Evolutionary conservation across 495 filamentous ascomycete species (phyloP), one percentile per base, ranked within the genome.

Genomic region (Xylaria acuta): DNA sequence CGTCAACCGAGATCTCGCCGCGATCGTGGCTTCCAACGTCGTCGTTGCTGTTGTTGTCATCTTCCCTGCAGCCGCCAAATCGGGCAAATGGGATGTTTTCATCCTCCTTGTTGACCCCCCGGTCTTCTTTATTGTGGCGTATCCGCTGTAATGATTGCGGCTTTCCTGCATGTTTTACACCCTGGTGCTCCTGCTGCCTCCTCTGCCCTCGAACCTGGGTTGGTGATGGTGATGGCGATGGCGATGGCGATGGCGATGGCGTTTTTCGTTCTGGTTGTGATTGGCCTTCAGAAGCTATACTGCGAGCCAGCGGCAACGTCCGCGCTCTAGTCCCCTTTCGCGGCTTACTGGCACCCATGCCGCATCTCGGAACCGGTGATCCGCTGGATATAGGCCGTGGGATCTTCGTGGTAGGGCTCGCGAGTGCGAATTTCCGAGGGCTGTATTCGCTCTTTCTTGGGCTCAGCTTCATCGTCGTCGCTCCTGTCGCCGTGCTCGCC

Each of bases 1-100:
- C 77, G n/a, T 79, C 76, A 1, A 78, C 45, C 25, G 76, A 79
- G 45, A 78, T 78, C 71, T 79, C 77, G 14, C 72, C 45, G 12
- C 53, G 60, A 25, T 64, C 60, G 38, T 64, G 60, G 25, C 60
- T 43, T 16, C 38, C 38, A 25, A 30, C 11, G 30, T 14, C 14
- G 16, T 30, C 27, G 32, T n/a, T n/a, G 22, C 16, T 25, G 25
- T 16, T 54, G 12, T 12, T 60, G 34, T 38, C 32, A 38, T 60
- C 34, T 38, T n/a, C 58, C 11, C n/a, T 60, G 8, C 32, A 60
- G 56, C n/a, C 63, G 68, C 36, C 72, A 72, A 16, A 43, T 65
- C 1, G 67, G n/a, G 25, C 47, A 30, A 6, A 73, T 14, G 53
- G 68, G 38, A 40, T 49, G 51, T 66, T 27, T 43, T 20, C 67